These are phyloP conservation scores for Afroboletus lepidellus DNA, from an alignment of 1,284 basidiomycete species.

Conservation along the genomic window DNA sequence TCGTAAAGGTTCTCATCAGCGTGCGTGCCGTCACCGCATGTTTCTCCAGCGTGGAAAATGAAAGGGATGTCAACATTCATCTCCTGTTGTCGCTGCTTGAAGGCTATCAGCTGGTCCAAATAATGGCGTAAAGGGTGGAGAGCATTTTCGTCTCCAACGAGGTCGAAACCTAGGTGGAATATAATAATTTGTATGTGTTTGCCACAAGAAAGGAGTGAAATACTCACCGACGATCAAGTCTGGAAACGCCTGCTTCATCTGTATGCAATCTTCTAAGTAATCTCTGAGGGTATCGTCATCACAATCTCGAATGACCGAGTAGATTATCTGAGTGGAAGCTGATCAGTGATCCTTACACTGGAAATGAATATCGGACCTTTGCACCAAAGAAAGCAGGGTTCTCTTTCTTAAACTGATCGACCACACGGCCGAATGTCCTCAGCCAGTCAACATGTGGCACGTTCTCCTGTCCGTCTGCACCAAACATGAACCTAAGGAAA, in stretches of 20 bases:
- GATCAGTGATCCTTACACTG: not conserved
- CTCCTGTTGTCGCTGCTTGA: conserved; percentile 56
- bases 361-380: conserved; percentile 40
- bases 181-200: not conserved
- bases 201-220: not conserved
- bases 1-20: conserved; percentile 78
- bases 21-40: conserved; percentile 65
- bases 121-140: conserved; percentile 65
- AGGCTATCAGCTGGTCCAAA: conserved; percentile 58
- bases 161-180: conserved; percentile 61
- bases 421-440: conserved; percentile 51
- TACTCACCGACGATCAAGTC: conserved; percentile 63
- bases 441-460: conserved; percentile 64
- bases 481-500: conserved; percentile 45
- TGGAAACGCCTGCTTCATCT: conserved; percentile 72
- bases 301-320: conserved; percentile 61
- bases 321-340: conserved; percentile 56
- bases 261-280: conserved; percentile 72
- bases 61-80: conserved; percentile 69
- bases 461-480: conserved; percentile 55
- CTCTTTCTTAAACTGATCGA: conserved; percentile 57
- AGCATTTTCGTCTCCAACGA: conserved; percentile 75
- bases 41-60: conserved; percentile 80
- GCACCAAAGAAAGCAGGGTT: conserved; percentile 63
- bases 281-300: conserved; percentile 58